Percentiles rank a stretch among this genome's conserved stretches.
Conservation (phyloP, 306 rosid genomes). For the Prunus mongolica region DNA sequence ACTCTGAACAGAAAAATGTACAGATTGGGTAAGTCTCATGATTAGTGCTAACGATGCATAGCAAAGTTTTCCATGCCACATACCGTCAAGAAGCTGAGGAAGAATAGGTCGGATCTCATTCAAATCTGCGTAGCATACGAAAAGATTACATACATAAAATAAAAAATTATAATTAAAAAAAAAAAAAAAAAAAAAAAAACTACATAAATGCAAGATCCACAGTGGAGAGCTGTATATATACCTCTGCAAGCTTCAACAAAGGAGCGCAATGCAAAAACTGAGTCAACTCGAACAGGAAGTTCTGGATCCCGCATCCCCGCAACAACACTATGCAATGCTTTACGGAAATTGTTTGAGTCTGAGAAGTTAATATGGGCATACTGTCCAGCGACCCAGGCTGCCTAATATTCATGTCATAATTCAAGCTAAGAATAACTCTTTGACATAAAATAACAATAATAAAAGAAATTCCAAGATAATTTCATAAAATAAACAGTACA, state of each 20-base stretch:
- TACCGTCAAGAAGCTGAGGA: conserved; percentile 95
- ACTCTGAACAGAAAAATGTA: conserved; percentile 48
- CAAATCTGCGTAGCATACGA: conserved; percentile 56
- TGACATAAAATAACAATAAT: not conserved
- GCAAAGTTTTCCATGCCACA: conserved; percentile 21
- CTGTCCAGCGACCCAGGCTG: conserved; percentile 99
- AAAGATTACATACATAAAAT: not conserved
- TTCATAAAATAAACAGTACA: not conserved
- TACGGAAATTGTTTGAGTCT: conserved; percentile 80
- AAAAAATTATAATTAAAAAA: not conserved
- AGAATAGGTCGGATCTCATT: conserved; percentile 89
- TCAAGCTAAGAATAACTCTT: not conserved
- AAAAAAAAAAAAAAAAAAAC: too few relatives aligned
- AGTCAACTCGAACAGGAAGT: conserved; percentile 97
- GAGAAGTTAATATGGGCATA: conserved; percentile 80
- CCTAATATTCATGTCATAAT: conserved; percentile 45
- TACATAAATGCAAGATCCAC: not conserved
- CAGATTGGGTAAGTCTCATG: conserved; percentile 18
- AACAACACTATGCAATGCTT: conserved; percentile 85
- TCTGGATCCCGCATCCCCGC: conserved; percentile 87
- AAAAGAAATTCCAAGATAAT: not conserved
- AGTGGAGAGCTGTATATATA: conserved; percentile 8
- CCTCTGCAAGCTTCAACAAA: conserved; percentile 95
- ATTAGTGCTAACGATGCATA: conserved; percentile 1
- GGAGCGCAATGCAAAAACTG: conserved; percentile 91